Percentiles rank a stretch among this genome's conserved stretches.
These are phyloP conservation scores for Pseudogymnoascus sp. DNA, from an alignment of 2,329 filamentous ascomycete genomes.

Conservation along the genomic window DNA sequence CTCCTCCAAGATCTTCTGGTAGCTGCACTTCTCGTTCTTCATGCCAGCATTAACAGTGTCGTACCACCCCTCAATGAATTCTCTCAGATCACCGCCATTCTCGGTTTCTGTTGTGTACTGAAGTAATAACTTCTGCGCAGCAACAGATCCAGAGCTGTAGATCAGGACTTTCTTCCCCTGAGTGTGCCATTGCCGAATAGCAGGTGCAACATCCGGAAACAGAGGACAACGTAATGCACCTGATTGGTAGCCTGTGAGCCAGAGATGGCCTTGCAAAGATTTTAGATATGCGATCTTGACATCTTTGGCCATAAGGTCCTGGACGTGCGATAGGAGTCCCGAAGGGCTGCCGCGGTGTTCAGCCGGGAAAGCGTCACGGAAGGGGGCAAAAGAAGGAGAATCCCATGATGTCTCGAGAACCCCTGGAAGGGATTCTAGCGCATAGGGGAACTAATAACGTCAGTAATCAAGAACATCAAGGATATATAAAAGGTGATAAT, in stretches of 20 bases:
- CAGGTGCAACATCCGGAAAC: constrained; percentile 64
- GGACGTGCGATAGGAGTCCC: constrained; percentile 57
- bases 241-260: constrained; percentile 63
- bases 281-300: constrained; percentile 72
- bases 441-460: constrained; percentile 62
- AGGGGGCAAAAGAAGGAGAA: constrained; percentile 52
- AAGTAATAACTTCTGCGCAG: constrained; percentile 75
- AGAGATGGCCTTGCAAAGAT: constrained; percentile 70
- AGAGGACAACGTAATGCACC: constrained; percentile 64
- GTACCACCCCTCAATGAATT: constrained; percentile 58
- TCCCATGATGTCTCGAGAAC: constrained; percentile 62
- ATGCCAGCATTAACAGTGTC: constrained; percentile 74
- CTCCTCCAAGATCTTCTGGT: constrained; percentile 33
- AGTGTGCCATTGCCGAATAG: constrained; percentile 50
- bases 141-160: constrained; percentile 73
- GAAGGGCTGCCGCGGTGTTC: constrained; percentile 50
- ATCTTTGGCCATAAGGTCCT: constrained; percentile 62
- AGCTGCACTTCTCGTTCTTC: constrained; percentile 61
- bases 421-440: constrained; percentile 55
- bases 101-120: constrained; percentile 50
- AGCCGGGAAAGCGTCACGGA: constrained; percentile 62
- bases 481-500: background rate
- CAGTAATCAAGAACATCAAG: background rate
- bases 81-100: constrained; percentile 47
- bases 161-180: constrained; percentile 53